Evolutionary conservation across 2,329 filamentous ascomycete genomes (phyloP), one percentile per base, ranked within the genome.

Genomic region (Aspergillus quadrilineatus): DNA sequence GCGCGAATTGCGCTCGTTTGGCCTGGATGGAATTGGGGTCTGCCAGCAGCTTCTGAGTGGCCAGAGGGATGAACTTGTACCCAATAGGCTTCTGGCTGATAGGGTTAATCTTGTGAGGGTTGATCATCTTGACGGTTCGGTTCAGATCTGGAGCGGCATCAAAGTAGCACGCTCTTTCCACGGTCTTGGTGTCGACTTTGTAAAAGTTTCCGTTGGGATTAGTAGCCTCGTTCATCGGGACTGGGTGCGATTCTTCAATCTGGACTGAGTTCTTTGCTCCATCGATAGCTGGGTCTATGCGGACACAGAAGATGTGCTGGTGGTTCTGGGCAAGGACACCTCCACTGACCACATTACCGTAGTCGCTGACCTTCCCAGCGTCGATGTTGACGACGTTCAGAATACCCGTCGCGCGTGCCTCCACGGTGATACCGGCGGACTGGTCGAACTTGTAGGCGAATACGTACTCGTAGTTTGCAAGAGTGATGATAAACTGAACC

Each of bases 251-350:
- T 65, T 85, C 83, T 43, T 82, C 79, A 60, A 86, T 77, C 44
- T 81, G 73, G 6, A 84, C 73, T 0, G 79, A 74, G 65, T 85
- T 84, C n/a, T 74, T 70, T 37, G 76, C 73, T 0, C 84, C 84
- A 44, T 82, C 83, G 34, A 85, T 73, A 59, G 82, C 82, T 10
- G 84, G 83, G 63, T 86, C 84, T 4, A 86, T 79, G n/a, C 84
- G 82, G 0, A 86, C 77, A 39, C 81, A 84, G 74, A 92, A 90
- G 63, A 90, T 88, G 71, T 91, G 89, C 68, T 91, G 88, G 67
- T 91, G 89, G 69, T 89, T 84, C 1, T 81, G 77, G 1, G 85
- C 87, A 1, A 90, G 78, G 7, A 87, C 85, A 39, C 86, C 86
- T 0, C 85, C 84, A 60, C 86, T 83, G 10, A 89, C 83, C 10